Base-by-base conservation (phyloP, 768 basidiomycete genomes). In the Pleurotus tuber-regium region DNA sequence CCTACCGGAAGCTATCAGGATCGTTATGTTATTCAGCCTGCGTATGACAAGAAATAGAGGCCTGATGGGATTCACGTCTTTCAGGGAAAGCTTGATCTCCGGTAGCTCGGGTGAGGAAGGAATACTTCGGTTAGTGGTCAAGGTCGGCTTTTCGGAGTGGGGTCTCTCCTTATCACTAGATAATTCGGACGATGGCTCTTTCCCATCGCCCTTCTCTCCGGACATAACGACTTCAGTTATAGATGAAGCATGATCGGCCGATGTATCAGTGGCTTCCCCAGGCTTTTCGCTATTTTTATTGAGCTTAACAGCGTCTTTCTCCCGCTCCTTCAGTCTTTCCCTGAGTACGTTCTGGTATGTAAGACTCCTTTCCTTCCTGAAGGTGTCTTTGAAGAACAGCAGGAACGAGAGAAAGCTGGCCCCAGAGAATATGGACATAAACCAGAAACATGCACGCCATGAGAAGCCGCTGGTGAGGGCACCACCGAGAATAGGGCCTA, bases 371-470 rank as follows among this genome's bases (percentile, higher is more conserved):
- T 93, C 89, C 50, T 77, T 71, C 14, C 92, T 79, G 70, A 89
- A 95, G 0, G 91, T 91, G 60, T 95, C 92, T 52, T 79, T 80
- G 71, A 93, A 89, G 61, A 86, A 70, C 19, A 85, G 64, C 28
- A 86, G 50, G 64, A 91, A 89, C 16, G 74, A 67, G 31, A 82
- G 38, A 44, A 81, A 70, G 44, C 77, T 78, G 28, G 75, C 24
- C 1, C 81, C 82, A 7, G 79, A 79, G 50, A 86, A 74, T 26
- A 84, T 83, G 1, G 79, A 71, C 19, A 93, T 76, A 64, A 94
- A 91, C 79, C 89, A 95, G 64, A 95, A 92, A 0, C 83, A 80
- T 6, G 85, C 81, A 30, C 89, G 78, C 93, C 94, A 96, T 46
- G 73, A 76, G 64, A 85, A 84, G 0, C 71, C 77, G 48, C 83